Percentiles rank a stretch among this genome's conserved stretches.
Conservation (phyloP, 768 basidiomycete species). For the Coprinopsis sp. region DNA sequence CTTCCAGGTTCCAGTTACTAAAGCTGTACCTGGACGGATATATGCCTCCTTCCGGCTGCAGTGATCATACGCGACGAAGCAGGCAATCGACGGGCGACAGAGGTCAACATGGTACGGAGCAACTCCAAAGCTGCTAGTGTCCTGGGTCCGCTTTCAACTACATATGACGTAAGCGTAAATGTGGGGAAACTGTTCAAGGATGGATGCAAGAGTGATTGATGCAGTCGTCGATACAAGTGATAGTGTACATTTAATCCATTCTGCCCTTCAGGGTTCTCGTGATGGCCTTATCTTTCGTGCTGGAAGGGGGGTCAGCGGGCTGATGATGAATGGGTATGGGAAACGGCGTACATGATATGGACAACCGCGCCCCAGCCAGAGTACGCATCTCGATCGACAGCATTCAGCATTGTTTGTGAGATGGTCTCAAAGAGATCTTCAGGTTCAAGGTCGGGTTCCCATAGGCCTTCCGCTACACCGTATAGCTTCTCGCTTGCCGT, state of each 20-base stretch:
- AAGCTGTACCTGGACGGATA: conserved; percentile 58
- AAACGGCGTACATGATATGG: conserved; percentile 78
- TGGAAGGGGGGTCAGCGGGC: conserved; percentile 21
- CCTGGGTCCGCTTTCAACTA: no score
- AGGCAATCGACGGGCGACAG: conserved; percentile 25
- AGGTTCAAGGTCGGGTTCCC: conserved; percentile 95
- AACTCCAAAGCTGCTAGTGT: no score
- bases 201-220: no score
- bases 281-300: conserved; percentile 70
- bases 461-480: conserved; percentile 96
- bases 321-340: neutral
- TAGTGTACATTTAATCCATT: conserved; percentile 65
- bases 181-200: neutral
- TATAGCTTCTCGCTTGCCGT: conserved; percentile 89
- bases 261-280: conserved; percentile 85
- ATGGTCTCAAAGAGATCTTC: conserved; percentile 99
- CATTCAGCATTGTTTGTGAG: conserved; percentile 91
- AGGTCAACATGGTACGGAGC: conserved; percentile 26
- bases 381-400: conserved; percentile 92
- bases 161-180: conserved; percentile 16
- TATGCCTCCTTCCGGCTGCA: conserved; percentile 37
- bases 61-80: conserved; percentile 18
- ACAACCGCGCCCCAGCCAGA: conserved; percentile 97
- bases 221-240: no score
- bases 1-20: neutral